Conservation (phyloP, 257 asterid genomes). For the Striga asiatica region DNA sequence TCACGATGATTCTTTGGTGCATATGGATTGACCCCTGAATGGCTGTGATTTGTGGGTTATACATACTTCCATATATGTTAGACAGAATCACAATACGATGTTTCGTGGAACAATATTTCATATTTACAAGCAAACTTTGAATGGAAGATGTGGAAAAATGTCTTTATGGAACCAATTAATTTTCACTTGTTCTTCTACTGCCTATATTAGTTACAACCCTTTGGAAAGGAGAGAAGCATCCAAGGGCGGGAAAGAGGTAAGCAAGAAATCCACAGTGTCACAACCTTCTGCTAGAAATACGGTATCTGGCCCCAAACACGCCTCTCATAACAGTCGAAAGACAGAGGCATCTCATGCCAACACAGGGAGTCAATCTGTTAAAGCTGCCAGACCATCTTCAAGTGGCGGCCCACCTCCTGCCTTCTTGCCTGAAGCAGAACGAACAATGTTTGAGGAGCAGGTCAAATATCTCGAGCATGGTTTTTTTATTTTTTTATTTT, state of each 20-base stretch:
- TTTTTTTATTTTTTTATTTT: not conserved
- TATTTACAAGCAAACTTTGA: not conserved
- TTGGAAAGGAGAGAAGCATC: slow-evolving; percentile 79
- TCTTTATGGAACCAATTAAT: not conserved
- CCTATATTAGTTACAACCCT: slow-evolving; percentile 55
- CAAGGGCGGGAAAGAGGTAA: slow-evolving; percentile 80
- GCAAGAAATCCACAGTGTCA: slow-evolving; percentile 53
- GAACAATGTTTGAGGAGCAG: slow-evolving; percentile 54
- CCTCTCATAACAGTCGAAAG: slow-evolving; percentile 39
- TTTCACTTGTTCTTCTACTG: not conserved
- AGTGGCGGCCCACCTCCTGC: slow-evolving; percentile 51
- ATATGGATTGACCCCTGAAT: not conserved
- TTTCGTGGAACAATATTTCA: not conserved
- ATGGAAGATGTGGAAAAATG: slow-evolving; percentile 2
- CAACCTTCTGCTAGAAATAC: slow-evolving; percentile 47
- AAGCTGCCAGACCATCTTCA: slow-evolving; percentile 59
- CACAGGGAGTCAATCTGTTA: slow-evolving; percentile 38
- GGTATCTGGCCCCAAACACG: slow-evolving; percentile 42
- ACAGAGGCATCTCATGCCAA: slow-evolving; percentile 33
- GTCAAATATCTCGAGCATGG: no score
- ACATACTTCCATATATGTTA: no score
- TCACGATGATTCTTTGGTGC: not conserved
- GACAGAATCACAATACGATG: not conserved
- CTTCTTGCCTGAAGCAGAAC: slow-evolving; percentile 46
- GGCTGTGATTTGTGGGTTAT: not conserved